Evolutionary conservation across 176 grass and related monocot species (phyloP), one percentile per base, ranked within the genome.

Genomic region (Aegilops sharonensis): DNA sequence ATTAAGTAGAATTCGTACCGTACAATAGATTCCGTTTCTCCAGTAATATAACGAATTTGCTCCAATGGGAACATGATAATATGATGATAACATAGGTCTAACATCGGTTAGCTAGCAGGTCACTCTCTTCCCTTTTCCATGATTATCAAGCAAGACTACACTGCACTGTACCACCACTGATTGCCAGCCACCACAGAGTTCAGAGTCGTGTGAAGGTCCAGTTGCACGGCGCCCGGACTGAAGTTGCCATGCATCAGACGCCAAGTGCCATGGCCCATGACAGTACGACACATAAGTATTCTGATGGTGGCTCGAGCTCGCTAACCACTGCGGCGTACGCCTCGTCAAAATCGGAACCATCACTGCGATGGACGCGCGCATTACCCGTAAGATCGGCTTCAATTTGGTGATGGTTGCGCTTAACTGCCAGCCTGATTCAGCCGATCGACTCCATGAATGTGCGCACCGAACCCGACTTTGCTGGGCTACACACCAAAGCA

Each of bases 361-460:
- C 75, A 67, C 75, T 45, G 54, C 18, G 54, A 59, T 59, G 54
- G 54, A 3, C 54, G 54, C 54, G 54, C 8, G 47, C 37, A 18
- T 78, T 57, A 85, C 48, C 23, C 17, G 45, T 66, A 18, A 65
- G 56, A 75, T 4, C 11, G 35, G 72, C 45, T 87, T 74, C 75
- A 35, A 9, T 85, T 79, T 84, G 42, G 68, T 30, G 81, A 91
- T 47, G 69, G 85, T 62, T 88, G 77, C 69, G 36, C 69, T 88
- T 87, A 91, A 91, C 77, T 29, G 85, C 77, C 85, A 52, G 2
- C 67, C 80, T 87, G 75, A 84, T 62, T 67, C 43, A 59, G 47
- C 15, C 9, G 17, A 76, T 75, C 11, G 17, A 54, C 43, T 84
- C 36, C 85, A 80, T 91, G 68, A 81, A 69, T 84, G 62, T 52